Evolutionary conservation across 768 basidiomycete genomes (phyloP), one percentile per base, ranked within the genome.

Genomic region (Nidula microcarpa): DNA sequence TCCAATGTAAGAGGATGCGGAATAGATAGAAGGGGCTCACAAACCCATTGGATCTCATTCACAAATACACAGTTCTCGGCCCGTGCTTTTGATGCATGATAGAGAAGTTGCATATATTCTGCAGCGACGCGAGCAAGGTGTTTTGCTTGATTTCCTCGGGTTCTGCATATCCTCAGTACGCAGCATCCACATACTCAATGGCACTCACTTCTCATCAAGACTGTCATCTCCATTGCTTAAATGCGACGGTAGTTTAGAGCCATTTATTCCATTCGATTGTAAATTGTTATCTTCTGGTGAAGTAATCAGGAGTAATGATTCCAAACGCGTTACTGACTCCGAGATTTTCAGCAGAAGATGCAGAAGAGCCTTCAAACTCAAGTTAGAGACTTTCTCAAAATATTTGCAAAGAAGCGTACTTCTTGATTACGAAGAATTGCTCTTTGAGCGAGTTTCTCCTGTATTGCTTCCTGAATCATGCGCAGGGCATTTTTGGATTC

Each of bases 31-130:
- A 23, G 53, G 60, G 56, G 59, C 57, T 65, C 54, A 78, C 75
- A 67, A 65, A 98, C 96, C 81, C 89, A 90, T 77, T 92, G 86
- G 5, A 95, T 79, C 58, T 90, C 87, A 52, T 86, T 80, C 3
- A 96, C 84, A 57, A 92, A 94, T 1, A 75, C 81, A 57, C 93
- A 94, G 1, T 82, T 80, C 60, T 94, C 89, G 8, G 72, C 70
- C 5, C 81, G 76, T 9, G 95, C 93, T 67, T 97, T 96, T 16
- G 84, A 80, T 23, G 83, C 80, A 58, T 97, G 90, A 66, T 99
- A 99, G 23, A 94, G 76, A 16, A 98, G 77, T 64, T 98, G 95
- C 8, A 83, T 90, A 64, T 96, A 98, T 68, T 98, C 97, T 7
- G 85, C 77, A 11, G 94, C 92, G 32, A 95, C 89, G 49, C 95